These are phyloP conservation scores for Crithidia expoeki DNA, from an alignment of 208 protist species.

Conservation along the genomic window DNA sequence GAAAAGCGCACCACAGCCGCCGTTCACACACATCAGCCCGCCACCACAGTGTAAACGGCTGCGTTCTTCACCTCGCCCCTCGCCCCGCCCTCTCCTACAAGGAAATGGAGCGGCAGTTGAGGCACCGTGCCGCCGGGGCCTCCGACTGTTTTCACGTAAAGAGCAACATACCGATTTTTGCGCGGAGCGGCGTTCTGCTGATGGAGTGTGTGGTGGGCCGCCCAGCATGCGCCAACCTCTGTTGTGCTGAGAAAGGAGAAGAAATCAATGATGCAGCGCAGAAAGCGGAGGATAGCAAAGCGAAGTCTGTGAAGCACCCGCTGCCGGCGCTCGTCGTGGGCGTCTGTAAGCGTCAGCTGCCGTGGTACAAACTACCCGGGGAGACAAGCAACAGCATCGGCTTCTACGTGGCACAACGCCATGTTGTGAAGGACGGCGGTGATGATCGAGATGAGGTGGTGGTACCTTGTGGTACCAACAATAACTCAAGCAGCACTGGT, in stretches of 20 bases:
- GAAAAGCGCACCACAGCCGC: background rate
- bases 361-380: slow-evolving; percentile 59
- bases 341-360: slow-evolving; percentile 48
- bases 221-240: background rate
- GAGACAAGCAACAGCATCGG: slow-evolving; percentile 73
- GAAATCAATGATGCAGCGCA: background rate
- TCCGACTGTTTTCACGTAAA: slow-evolving; percentile 65
- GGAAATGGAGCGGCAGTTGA: slow-evolving; percentile 29
- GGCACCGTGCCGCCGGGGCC: slow-evolving; percentile 24
- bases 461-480: slow-evolving; percentile 30
- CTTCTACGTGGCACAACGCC: slow-evolving; percentile 66
- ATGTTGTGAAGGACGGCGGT: slow-evolving; percentile 59
- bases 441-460: slow-evolving; percentile 49
- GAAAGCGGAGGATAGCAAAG: background rate
- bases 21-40: background rate
- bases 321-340: slow-evolving; percentile 58
- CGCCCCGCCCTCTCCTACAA: slow-evolving; percentile 25
- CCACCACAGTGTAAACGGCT: background rate
- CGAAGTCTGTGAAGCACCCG: slow-evolving; percentile 12
- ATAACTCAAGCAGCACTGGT: slow-evolving; percentile 6
- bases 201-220: slow-evolving; percentile 59
- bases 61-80: slow-evolving; percentile 30
- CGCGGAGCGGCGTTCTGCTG: slow-evolving; percentile 57
- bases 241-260: background rate
- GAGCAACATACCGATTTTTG: slow-evolving; percentile 49